Conservation (phyloP, 2,329 filamentous ascomycete species). For the Periconia sp. region DNA sequence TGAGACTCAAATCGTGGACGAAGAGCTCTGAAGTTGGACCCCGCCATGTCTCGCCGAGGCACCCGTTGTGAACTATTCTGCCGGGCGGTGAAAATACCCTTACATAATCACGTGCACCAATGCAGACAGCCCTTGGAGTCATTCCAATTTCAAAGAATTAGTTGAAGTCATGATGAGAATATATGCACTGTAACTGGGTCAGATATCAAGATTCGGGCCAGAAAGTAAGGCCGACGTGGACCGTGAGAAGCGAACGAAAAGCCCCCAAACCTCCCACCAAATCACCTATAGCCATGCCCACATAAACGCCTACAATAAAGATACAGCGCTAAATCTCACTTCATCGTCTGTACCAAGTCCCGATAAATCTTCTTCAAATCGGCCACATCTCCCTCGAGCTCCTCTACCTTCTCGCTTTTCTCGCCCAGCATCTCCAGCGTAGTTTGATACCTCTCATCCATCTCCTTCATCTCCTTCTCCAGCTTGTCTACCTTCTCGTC, state of each 20-base stretch:
- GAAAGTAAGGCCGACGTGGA: too few species aligned
- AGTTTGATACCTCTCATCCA: conserved; percentile 83
- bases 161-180: too few species aligned
- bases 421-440: conserved; percentile 94
- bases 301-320: too few species aligned
- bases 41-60: background rate
- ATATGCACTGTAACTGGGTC: too few species aligned
- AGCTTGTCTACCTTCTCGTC: conserved; percentile 67
- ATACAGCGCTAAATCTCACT: too few species aligned
- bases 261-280: too few species aligned
- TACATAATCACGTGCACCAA: too few species aligned
- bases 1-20: background rate
- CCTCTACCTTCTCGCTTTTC: conserved; percentile 94
- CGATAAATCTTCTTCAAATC: conserved; percentile 97
- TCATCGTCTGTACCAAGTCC: conserved; percentile 85
- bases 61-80: background rate
- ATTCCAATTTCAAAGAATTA: too few species aligned
- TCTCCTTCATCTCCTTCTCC: conserved; percentile 69
- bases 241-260: too few species aligned
- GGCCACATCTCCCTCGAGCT: conserved; percentile 83
- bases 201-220: too few species aligned
- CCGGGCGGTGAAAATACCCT: conserved; percentile 1
- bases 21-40: background rate
- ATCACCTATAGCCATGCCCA: too few species aligned
- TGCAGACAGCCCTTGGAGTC: too few species aligned